phyloP scores from a whole-genome alignment of 371 early-diverging fungal genomes.

The Mucor lusitanicus region DNA sequence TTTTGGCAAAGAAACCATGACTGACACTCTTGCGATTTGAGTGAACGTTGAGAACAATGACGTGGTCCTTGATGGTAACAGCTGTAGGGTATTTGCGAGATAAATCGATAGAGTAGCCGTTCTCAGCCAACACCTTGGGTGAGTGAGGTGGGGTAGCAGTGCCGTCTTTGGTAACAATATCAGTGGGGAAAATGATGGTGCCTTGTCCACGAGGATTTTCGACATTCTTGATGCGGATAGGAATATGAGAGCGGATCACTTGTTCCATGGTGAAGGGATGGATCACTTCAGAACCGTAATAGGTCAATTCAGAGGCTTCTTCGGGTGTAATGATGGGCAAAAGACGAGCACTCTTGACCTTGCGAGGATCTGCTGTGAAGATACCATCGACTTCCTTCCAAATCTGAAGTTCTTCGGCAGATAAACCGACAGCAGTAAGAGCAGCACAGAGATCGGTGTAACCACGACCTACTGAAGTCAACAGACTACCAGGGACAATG shows the following conservation, averaged over 20 bases:
- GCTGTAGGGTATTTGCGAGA: constrained; percentile 88
- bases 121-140: constrained; percentile 70
- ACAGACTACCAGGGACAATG: constrained; percentile 90
- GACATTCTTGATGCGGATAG: constrained; percentile 97
- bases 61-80: constrained; percentile 95
- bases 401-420: constrained; percentile 91
- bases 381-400: constrained; percentile 99
- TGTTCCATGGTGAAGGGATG: constrained; percentile 99
- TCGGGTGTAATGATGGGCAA: constrained; percentile 93
- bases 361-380: constrained; percentile 98
- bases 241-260: constrained; percentile 91
- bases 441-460: constrained; percentile 98
- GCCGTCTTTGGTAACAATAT: constrained; percentile 47
- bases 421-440: constrained; percentile 87
- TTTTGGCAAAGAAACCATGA: constrained; percentile 95
- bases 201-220: constrained; percentile 90
- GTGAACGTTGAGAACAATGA: constrained; percentile 91
- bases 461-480: constrained; percentile 94
- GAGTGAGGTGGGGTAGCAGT: constrained; percentile 61
- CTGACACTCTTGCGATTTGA: constrained; percentile 93
- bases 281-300: constrained; percentile 97
- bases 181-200: constrained; percentile 88
- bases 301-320: constrained; percentile 98
- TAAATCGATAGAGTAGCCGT: constrained; percentile 73
- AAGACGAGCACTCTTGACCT: constrained; percentile 88